phyloP scores from a whole-genome alignment of 2,329 filamentous ascomycete genomes.

The Penicillium sp. region DNA sequence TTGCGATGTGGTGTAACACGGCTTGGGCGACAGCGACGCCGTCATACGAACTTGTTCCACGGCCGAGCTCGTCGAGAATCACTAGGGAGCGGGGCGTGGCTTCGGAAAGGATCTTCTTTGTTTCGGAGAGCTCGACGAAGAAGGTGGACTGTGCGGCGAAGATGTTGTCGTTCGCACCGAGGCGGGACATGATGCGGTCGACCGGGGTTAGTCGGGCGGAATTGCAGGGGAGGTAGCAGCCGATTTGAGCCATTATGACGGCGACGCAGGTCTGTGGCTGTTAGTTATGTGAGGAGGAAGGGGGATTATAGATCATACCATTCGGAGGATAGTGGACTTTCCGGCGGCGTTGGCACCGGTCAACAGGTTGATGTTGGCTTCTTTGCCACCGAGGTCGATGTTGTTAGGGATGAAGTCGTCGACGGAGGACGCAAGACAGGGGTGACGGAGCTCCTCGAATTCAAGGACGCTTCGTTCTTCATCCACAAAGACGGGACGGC shows the following conservation, averaged over 20 bases:
- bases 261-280: conserved; percentile 75
- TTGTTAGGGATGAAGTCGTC: conserved; percentile 97
- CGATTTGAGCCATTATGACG: conserved; percentile 96
- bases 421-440: conserved; percentile 86
- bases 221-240: conserved; percentile 82
- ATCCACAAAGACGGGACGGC: conserved; percentile 83
- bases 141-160: conserved; percentile 97
- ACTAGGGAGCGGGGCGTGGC: conserved; percentile 91
- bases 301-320: conserved; percentile 58
- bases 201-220: conserved; percentile 83
- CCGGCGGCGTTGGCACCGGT: conserved; percentile 96
- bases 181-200: conserved; percentile 96
- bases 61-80: conserved; percentile 92
- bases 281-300: conserved; percentile 22
- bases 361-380: conserved; percentile 81
- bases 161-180: conserved; percentile 98
- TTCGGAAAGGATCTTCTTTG: conserved; percentile 94
- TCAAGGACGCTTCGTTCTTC: conserved; percentile 83
- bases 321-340: conserved; percentile 92
- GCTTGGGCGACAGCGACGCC: conserved; percentile 95
- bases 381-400: conserved; percentile 76
- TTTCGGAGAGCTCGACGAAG: conserved; percentile 95
- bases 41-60: conserved; percentile 92
- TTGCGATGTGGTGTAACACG: conserved; percentile 92
- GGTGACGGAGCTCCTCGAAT: conserved; percentile 88